Evolutionary conservation across 2,329 filamentous ascomycete genomes (phyloP).

Genomic region (Claviceps sp.): DNA sequence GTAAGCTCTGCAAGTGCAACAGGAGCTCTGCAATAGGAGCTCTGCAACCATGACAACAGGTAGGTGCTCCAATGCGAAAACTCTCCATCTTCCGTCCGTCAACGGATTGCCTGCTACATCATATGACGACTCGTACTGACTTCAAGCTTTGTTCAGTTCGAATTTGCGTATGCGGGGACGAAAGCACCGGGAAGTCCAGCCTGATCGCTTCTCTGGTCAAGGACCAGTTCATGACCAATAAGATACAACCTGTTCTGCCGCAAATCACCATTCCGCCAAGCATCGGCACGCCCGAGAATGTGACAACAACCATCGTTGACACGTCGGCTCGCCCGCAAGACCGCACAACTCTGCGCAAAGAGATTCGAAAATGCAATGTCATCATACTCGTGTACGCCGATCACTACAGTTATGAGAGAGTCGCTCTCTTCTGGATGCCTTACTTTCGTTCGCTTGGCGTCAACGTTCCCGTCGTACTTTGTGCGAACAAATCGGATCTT

Average conservation of each 20-base stretch:
- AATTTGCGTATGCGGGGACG: slow-evolving; percentile 92
- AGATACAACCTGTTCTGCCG: slow-evolving; percentile 87
- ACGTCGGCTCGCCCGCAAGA: slow-evolving; percentile 93
- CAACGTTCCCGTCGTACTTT: slow-evolving; percentile 92
- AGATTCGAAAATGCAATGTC: slow-evolving; percentile 93
- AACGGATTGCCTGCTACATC: not conserved
- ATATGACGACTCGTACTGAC: not conserved
- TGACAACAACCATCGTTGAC: slow-evolving; percentile 94
- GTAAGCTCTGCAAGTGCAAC: not conserved
- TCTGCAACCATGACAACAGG: slow-evolving; percentile 5
- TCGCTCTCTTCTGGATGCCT: slow-evolving; percentile 96
- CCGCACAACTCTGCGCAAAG: slow-evolving; percentile 75
- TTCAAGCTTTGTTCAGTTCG: slow-evolving; percentile 41
- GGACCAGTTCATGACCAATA: slow-evolving; percentile 88
- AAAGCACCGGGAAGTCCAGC: slow-evolving; percentile 87
- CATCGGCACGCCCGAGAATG: slow-evolving; percentile 87
- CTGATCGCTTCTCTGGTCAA: slow-evolving; percentile 93
- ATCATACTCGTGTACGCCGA: slow-evolving; percentile 95
- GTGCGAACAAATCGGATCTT: slow-evolving; percentile 94
- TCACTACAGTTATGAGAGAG: slow-evolving; percentile 96
- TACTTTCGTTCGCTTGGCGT: slow-evolving; percentile 97
- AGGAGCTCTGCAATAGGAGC: not conserved
- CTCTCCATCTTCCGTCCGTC: not conserved
- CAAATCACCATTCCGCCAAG: slow-evolving; percentile 90
- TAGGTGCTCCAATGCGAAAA: not conserved